Evolutionary conservation across 2,329 filamentous ascomycete species (phyloP).

Genomic region (Trichocomaceae sp.): DNA sequence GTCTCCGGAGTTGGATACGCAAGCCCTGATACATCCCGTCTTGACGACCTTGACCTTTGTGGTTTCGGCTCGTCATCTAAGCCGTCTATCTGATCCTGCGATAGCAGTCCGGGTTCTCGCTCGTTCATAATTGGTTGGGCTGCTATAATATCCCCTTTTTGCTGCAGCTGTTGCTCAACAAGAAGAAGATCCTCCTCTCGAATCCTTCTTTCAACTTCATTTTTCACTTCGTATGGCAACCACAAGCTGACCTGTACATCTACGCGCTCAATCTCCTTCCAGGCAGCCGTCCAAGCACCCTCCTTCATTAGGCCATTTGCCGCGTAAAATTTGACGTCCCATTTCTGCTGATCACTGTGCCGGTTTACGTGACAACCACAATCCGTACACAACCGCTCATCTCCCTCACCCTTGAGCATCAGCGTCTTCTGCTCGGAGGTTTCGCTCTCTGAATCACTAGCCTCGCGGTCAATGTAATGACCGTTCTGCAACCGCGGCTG

Average conservation of each 20-base stretch:
- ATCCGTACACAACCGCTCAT: slow-evolving; percentile 44
- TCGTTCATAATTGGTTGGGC: background rate
- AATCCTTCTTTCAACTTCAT: slow-evolving; percentile 42
- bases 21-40: background rate
- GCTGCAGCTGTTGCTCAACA: slow-evolving; percentile 17
- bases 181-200: slow-evolving; percentile 30
- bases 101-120: background rate
- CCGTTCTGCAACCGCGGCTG: slow-evolving; percentile 51
- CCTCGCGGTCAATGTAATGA: slow-evolving; percentile 44
- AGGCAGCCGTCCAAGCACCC: slow-evolving; percentile 86
- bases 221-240: slow-evolving; percentile 48
- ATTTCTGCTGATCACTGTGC: slow-evolving; percentile 47
- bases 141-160: slow-evolving; percentile 15
- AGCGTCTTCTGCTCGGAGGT: slow-evolving; percentile 23
- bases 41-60: slow-evolving; percentile 10
- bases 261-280: slow-evolving; percentile 98
- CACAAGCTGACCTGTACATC: slow-evolving; percentile 83
- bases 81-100: slow-evolving; percentile 12
- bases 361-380: slow-evolving; percentile 45
- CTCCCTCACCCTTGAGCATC: slow-evolving; percentile 23
- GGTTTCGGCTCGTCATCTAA: slow-evolving; percentile 14
- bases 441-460: slow-evolving; percentile 7
- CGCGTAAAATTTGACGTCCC: slow-evolving; percentile 76
- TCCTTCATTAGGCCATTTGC: slow-evolving; percentile 90
- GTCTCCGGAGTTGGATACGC: background rate